Conservation (phyloP, 148 eudicot species). For the Vaccinium macrocarpon region DNA sequence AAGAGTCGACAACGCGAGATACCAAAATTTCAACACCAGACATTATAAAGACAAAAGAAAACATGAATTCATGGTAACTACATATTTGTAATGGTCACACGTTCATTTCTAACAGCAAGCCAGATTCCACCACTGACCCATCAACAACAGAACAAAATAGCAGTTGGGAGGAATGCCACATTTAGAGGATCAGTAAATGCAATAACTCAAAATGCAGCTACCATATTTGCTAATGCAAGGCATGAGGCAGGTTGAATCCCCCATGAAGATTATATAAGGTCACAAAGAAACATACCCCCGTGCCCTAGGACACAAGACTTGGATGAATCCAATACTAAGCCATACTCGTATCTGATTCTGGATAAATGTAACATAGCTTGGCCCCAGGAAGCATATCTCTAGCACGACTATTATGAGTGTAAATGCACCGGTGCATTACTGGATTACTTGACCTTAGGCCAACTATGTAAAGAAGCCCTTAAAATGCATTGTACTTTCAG, state of each 20-base stretch:
- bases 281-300: not conserved
- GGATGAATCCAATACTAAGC: not conserved
- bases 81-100: not conserved
- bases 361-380: not conserved
- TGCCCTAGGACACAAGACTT: not conserved
- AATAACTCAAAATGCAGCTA: not conserved
- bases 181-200: not conserved
- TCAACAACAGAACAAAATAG: not conserved
- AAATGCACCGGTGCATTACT: not conserved
- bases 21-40: slow-evolving; percentile 10
- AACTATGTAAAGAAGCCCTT: not conserved
- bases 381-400: not conserved
- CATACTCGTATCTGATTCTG: not conserved
- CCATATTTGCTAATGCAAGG: not conserved
- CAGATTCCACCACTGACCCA: not conserved
- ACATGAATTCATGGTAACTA: not conserved
- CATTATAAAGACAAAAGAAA: not conserved
- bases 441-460: not conserved
- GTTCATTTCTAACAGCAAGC: not conserved
- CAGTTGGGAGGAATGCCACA: slow-evolving; percentile 3
- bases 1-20: not conserved
- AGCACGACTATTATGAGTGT: not conserved
- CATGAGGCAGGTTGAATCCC: not conserved
- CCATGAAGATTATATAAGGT: not conserved
- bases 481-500: not conserved